Conservation (phyloP, 1,139 yeast species). For the Sugiyamaella castrensis region DNA sequence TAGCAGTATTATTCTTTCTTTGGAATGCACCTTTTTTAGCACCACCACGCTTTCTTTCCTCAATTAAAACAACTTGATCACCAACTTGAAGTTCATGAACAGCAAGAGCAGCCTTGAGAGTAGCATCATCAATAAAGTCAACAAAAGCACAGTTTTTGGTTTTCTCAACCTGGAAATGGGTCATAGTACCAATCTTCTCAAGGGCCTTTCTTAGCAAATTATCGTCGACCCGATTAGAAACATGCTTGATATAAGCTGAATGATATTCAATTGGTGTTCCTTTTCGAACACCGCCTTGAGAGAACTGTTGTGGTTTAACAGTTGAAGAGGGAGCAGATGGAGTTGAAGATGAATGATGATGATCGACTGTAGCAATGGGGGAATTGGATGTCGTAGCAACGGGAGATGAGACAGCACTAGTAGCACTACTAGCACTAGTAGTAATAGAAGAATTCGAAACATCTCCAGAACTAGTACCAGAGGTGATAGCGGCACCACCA, state of each 20-base stretch:
- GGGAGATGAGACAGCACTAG: constrained; percentile 14
- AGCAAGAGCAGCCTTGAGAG: constrained; percentile 35
- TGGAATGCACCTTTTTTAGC: constrained; percentile 8
- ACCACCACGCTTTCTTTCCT: constrained; percentile 36
- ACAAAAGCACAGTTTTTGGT: constrained; percentile 39
- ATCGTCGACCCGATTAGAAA: constrained; percentile 33
- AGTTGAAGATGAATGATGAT: not conserved
- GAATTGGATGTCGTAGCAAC: constrained; percentile 10
- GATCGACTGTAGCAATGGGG: not conserved
- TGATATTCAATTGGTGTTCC: constrained; percentile 27
- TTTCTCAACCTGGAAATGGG: constrained; percentile 39
- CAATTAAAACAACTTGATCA: constrained; percentile 31
- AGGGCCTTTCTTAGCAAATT: constrained; percentile 33
- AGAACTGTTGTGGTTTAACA: constrained; percentile 1
- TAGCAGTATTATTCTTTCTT: constrained; percentile 7
- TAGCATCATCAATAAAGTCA: constrained; percentile 37
- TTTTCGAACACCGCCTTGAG: constrained; percentile 10
- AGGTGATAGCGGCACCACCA: constrained; percentile 11
- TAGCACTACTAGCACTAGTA: constrained; percentile 27
- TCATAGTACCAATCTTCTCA: constrained; percentile 35
- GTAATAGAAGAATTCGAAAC: constrained; percentile 21
- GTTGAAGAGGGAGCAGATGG: constrained; percentile 10
- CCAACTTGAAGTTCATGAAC: constrained; percentile 35
- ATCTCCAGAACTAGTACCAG: constrained; percentile 10
- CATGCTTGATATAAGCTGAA: constrained; percentile 41